Evolutionary conservation across 768 basidiomycete genomes (phyloP).

Genomic region (Leccinum incarnatum): DNA sequence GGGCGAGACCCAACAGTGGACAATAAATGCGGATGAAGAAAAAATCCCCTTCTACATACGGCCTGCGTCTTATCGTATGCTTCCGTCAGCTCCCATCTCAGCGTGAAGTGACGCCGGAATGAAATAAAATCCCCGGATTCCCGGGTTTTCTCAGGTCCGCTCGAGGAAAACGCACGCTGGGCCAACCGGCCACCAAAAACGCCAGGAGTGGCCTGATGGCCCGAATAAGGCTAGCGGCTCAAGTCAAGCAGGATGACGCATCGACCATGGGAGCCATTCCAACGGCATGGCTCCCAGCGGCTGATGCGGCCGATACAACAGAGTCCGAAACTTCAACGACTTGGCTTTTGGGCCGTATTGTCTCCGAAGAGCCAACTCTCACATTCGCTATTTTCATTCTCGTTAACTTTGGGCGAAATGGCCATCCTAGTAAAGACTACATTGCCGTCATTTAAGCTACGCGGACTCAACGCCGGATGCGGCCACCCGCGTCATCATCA

Average conservation of each 20-base stretch:
- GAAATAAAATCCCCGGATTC: conserved; percentile 12
- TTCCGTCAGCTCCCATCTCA: conserved; percentile 10
- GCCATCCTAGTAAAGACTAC: neutral
- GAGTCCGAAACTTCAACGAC: conserved; percentile 18
- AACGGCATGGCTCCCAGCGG: conserved; percentile 15
- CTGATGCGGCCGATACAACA: conserved; percentile 21
- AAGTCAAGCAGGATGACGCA: conserved; percentile 4
- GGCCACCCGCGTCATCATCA: conserved; percentile 17
- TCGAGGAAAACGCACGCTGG: conserved; percentile 6
- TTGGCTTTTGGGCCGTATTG: conserved; percentile 9
- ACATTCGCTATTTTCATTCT: conserved; percentile 26
- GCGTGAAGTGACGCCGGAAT: conserved; percentile 11
- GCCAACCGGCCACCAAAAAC: neutral
- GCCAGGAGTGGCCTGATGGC: conserved; percentile 7
- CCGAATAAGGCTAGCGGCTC: conserved; percentile 3
- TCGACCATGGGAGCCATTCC: conserved; percentile 19
- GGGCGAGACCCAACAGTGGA: neutral
- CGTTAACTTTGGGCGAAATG: neutral
- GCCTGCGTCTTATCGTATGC: conserved; percentile 21
- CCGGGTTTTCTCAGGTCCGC: conserved; percentile 15
- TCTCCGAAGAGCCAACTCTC: conserved; percentile 20
- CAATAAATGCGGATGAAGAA: neutral
- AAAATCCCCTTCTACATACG: conserved; percentile 11
- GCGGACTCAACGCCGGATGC: conserved; percentile 3
- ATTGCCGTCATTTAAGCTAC: conserved; percentile 8